A percentile compares a stretch with the other conserved stretches of the same genome.
These are phyloP conservation scores for Trichoderma harzianum DNA, from an alignment of 2,329 filamentous ascomycete genomes.

Conservation along the genomic window DNA sequence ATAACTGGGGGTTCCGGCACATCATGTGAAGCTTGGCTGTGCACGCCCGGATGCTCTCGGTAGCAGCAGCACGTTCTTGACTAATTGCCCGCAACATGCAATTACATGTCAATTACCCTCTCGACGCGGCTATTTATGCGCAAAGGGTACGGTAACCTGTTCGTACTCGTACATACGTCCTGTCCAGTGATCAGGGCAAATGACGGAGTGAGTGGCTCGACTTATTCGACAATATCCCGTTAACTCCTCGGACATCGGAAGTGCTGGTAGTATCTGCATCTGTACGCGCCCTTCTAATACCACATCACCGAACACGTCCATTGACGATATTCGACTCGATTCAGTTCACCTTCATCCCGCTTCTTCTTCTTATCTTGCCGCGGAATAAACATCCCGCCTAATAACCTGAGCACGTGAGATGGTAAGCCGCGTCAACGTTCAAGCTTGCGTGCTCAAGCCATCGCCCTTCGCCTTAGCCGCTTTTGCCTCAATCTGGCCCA, in stretches of 20 bases:
- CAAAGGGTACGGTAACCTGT: neutral
- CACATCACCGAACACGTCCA: neutral
- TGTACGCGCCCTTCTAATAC: neutral
- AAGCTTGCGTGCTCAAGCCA: neutral
- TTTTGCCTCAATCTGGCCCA: neutral
- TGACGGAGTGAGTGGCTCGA: neutral
- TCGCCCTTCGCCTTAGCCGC: neutral
- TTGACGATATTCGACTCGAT: neutral
- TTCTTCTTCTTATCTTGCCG: neutral
- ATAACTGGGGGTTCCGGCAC: neutral
- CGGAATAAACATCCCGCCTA: neutral
- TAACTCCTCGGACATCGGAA: neutral
- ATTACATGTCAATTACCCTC: neutral
- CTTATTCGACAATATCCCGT: neutral
- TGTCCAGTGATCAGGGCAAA: neutral
- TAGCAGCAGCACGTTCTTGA: too few relatives aligned
- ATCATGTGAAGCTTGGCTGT: neutral
- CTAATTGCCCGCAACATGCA: neutral
- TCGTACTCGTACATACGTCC: neutral
- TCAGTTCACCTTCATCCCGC: neutral
- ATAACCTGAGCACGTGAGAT: neutral
- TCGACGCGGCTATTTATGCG: neutral
- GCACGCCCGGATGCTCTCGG: neutral
- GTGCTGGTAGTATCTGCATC: neutral
- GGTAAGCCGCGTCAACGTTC: neutral